Base-by-base conservation (phyloP, 352 stramenopile species). In the Phytophthora nicotianae region DNA sequence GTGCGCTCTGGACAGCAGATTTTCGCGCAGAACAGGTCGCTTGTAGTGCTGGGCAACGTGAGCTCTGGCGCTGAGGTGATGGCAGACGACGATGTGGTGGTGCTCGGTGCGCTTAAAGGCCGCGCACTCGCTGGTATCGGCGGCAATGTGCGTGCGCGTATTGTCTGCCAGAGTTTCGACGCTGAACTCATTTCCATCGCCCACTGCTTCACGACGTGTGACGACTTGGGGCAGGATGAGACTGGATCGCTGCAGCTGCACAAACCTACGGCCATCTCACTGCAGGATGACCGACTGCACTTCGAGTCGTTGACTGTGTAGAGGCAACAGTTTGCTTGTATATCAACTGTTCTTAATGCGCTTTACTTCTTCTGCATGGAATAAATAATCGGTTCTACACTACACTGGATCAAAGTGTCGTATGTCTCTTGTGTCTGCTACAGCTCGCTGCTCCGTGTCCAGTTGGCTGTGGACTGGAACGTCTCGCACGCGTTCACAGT, bases 141-240 rank as follows among this genome's bases (percentile, higher is more conserved):
- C 24, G 89, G 89, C 51, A 88, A 93, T 70, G 74, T 77, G 20
- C 54, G 37, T 23, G 88, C 88, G 11, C 80, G 76, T 49, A 87
- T 91, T 62, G 62, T 84, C 20, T 91, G 80, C 52, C 79, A 90
- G 65, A 83, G 75, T 54, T 97, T 97, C 59, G 88, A 97, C 64
- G 89, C 88, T 8, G 89, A 97, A 73, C 82, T 97, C 61, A 83
- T 97, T 51, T 94, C 88, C 50, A 95, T 97, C 71, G 87, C 83
- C 35, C 85, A 97, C 66, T 86, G 88, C 64, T 96, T 96, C 58
- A 96, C 89, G 32, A 96, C 89, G n/a, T 95, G 84, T 62, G 87
- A 96, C 63, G 81, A 81, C 41, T 58, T 90, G 32, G 70, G 75
- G 53, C 63, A 75, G 50, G 65, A 71, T 13, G 56, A 78, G 50